phyloP scores from a whole-genome alignment of 805 yeast species.

The Candida tallmaniae region DNA sequence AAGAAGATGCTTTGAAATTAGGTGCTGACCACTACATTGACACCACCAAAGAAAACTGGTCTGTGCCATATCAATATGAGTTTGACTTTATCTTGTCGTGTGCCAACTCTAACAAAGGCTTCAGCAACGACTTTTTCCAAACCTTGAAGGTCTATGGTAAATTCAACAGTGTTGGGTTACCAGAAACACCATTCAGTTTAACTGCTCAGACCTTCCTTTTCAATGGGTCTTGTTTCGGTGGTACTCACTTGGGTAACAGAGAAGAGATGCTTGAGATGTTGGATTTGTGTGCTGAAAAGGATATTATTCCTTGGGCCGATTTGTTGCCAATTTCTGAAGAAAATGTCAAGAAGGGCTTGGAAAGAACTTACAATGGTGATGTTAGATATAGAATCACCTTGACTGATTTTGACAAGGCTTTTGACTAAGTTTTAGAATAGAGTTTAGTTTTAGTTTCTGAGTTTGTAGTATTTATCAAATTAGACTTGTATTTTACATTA shows the following conservation, averaged over 20 bases:
- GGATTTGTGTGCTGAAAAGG: slow-evolving; percentile 55
- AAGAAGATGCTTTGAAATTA: slow-evolving; percentile 45
- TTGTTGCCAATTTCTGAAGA: slow-evolving; percentile 49
- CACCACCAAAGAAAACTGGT: slow-evolving; percentile 36
- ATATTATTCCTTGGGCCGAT: slow-evolving; percentile 62
- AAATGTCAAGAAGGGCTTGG: slow-evolving; percentile 52
- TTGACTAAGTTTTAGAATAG: slow-evolving; percentile 24
- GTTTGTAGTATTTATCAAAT: no score
- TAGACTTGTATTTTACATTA: no score
- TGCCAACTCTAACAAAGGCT: slow-evolving; percentile 30
- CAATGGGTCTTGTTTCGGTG: slow-evolving; percentile 49
- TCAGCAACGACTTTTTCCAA: slow-evolving; percentile 26
- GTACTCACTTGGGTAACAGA: slow-evolving; percentile 60
- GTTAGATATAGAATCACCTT: slow-evolving; percentile 63
- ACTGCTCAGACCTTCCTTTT: slow-evolving; percentile 49
- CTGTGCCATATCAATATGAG: slow-evolving; percentile 7
- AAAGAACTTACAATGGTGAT: slow-evolving; percentile 50
- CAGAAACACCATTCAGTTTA: slow-evolving; percentile 42
- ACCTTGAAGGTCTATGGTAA: slow-evolving; percentile 55
- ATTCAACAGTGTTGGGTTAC: slow-evolving; percentile 65
- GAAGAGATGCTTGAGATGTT: slow-evolving; percentile 64
- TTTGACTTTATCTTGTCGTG: slow-evolving; percentile 48
- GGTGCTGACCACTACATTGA: slow-evolving; percentile 56
- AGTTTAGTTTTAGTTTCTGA: no score
- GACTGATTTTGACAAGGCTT: slow-evolving; percentile 49